These are phyloP conservation scores for Neurospora tetraspora DNA, from an alignment of 495 filamentous ascomycete species.

Conservation along the genomic window DNA sequence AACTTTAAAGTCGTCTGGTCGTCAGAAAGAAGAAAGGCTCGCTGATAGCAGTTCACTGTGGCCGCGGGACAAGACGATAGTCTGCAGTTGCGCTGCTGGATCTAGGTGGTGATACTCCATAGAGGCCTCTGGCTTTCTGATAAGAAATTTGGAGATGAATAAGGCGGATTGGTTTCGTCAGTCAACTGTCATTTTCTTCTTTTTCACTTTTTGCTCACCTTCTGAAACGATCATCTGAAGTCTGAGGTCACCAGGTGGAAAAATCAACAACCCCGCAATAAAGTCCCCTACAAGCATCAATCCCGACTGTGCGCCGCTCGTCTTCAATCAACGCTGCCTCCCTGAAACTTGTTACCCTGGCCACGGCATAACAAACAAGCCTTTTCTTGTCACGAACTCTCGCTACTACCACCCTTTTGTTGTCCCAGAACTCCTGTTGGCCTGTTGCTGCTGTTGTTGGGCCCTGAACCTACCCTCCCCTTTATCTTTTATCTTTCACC, in stretches of 20 bases:
- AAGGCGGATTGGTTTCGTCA: not conserved
- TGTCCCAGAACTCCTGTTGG: not conserved
- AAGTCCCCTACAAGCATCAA: not conserved
- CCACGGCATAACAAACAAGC: not conserved
- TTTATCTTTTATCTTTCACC: not conserved
- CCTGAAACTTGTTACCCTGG: not conserved
- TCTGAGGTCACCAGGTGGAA: not conserved
- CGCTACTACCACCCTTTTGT: not conserved
- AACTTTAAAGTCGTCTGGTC: not conserved
- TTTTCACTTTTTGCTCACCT: not conserved
- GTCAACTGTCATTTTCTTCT: not conserved
- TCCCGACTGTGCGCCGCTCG: not conserved
- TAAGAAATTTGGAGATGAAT: not conserved
- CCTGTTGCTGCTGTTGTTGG: not conserved
- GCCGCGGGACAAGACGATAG: not conserved
- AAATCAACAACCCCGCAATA: not conserved
- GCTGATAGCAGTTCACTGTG: not conserved
- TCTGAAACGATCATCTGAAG: not conserved
- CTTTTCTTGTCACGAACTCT: not conserved
- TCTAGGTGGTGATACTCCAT: not conserved
- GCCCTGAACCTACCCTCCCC: not conserved
- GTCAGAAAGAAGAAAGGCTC: not conserved
- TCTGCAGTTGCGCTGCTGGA: not conserved
- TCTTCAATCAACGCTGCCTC: not conserved
- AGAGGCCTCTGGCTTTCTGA: not conserved